phyloP scores from a whole-genome alignment of 805 yeast species.

The Grigorovia yakushimaensis region DNA sequence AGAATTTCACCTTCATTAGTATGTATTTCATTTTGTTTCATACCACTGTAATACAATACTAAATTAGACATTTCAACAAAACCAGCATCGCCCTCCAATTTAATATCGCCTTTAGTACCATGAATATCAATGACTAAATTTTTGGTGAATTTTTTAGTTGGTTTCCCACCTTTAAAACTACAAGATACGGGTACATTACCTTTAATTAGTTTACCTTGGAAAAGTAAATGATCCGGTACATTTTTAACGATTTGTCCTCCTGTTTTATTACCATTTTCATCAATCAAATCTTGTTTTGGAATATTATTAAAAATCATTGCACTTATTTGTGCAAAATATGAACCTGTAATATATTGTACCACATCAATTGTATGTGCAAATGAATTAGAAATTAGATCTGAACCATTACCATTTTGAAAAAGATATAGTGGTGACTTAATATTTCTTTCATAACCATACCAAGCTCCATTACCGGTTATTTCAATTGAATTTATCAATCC shows the following conservation, averaged over 20 bases:
- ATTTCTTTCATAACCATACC: conserved; percentile 17
- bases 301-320: conserved; percentile 16
- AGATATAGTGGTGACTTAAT: conserved; percentile 12
- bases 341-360: conserved; percentile 14
- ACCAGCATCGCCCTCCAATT: conserved; percentile 19
- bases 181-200: conserved; percentile 17
- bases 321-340: conserved; percentile 11
- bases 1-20: neutral
- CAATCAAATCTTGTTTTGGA: conserved; percentile 10
- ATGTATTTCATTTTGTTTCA: conserved; percentile 2
- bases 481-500: conserved; percentile 16
- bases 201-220: conserved; percentile 12
- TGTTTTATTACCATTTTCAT: conserved; percentile 10
- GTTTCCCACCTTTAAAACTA: conserved; percentile 17
- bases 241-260: conserved; percentile 8
- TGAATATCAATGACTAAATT: conserved; percentile 17
- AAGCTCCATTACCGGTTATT: conserved; percentile 13
- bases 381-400: conserved; percentile 10
- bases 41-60: conserved; percentile 16
- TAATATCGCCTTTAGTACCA: conserved; percentile 18
- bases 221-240: conserved; percentile 16
- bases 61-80: conserved; percentile 16
- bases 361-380: conserved; percentile 19
- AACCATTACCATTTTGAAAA: conserved; percentile 12
- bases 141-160: conserved; percentile 15